These are phyloP conservation scores for Dryadomyces sulphureus DNA, from an alignment of 2,329 filamentous ascomycete genomes.

Conservation along the genomic window DNA sequence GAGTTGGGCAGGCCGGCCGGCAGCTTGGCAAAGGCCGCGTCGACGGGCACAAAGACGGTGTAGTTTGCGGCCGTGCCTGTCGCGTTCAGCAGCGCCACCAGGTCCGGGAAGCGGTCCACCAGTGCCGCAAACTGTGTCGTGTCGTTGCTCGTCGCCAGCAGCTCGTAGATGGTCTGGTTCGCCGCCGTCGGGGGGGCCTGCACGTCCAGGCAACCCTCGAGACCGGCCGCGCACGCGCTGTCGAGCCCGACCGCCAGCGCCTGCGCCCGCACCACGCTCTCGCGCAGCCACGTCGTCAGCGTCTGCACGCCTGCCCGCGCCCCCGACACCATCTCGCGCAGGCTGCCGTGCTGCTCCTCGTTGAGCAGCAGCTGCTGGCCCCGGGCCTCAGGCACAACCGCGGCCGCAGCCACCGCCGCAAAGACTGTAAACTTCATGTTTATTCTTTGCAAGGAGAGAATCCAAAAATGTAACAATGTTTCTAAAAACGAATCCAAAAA, in stretches of 20 bases:
- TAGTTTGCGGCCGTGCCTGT: constrained; percentile 50
- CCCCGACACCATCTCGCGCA: too few species aligned
- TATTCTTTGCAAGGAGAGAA: too few species aligned
- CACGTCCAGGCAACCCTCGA: neutral
- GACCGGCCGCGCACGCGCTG: too few species aligned
- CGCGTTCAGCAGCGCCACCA: constrained; percentile 58
- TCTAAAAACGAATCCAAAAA: too few species aligned
- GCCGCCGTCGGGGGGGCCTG: constrained; percentile 20
- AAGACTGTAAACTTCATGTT: constrained; percentile 13
- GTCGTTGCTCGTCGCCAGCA: constrained; percentile 61
- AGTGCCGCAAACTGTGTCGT: constrained; percentile 63
- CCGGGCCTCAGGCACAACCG: constrained; percentile 12
- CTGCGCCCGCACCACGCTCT: too few species aligned
- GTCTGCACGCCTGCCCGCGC: too few species aligned
- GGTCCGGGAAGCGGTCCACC: constrained; percentile 56
- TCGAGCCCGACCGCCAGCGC: too few species aligned
- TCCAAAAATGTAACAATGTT: too few species aligned
- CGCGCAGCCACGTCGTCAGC: too few species aligned
- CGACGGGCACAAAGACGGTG: constrained; percentile 68
- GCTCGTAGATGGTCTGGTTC: constrained; percentile 64
- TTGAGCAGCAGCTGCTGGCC: constrained; percentile 10
- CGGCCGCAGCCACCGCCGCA: constrained; percentile 11
- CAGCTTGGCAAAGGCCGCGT: constrained; percentile 57
- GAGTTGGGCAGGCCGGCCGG: constrained; percentile 23
- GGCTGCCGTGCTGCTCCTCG: constrained; percentile 1